Percentiles rank a stretch among this genome's conserved stretches.
phyloP scores from a whole-genome alignment of 805 yeast genomes.

The Ogataea pilisensis region DNA sequence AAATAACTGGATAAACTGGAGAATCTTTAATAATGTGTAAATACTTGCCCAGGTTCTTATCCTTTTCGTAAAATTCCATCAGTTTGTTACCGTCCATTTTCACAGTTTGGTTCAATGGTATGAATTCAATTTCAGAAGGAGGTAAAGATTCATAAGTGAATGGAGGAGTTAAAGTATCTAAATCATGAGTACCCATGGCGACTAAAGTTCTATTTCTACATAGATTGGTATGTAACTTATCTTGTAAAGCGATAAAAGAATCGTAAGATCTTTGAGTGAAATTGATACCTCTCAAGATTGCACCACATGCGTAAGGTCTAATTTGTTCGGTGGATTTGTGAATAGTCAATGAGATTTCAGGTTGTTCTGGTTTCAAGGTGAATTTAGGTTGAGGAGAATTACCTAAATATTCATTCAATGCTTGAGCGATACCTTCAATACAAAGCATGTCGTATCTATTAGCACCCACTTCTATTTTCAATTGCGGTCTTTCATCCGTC shows the following conservation, averaged over 20 bases:
- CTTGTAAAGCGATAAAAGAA: constrained; percentile 93
- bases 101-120: constrained; percentile 69
- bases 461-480: constrained; percentile 96
- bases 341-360: constrained; percentile 62
- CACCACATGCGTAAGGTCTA: constrained; percentile 94
- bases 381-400: constrained; percentile 60
- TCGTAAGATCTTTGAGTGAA: constrained; percentile 86
- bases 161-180: constrained; percentile 68
- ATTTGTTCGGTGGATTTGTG: constrained; percentile 67
- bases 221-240: constrained; percentile 88
- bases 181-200: constrained; percentile 98
- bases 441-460: constrained; percentile 98
- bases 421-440: constrained; percentile 96
- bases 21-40: constrained; percentile 83
- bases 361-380: constrained; percentile 56
- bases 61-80: constrained; percentile 87
- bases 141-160: constrained; percentile 83
- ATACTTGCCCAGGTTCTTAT: constrained; percentile 84
- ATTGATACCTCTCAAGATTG: constrained; percentile 78
- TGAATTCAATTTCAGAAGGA: constrained; percentile 72
- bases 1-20: constrained; percentile 86
- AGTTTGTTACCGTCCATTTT: constrained; percentile 71
- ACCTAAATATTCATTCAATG: constrained; percentile 87
- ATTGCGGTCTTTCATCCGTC: constrained; percentile 89
- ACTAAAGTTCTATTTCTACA: constrained; percentile 97